phyloP scores from a whole-genome alignment of 2,329 filamentous ascomycete genomes.

The Phoma herbarum region DNA sequence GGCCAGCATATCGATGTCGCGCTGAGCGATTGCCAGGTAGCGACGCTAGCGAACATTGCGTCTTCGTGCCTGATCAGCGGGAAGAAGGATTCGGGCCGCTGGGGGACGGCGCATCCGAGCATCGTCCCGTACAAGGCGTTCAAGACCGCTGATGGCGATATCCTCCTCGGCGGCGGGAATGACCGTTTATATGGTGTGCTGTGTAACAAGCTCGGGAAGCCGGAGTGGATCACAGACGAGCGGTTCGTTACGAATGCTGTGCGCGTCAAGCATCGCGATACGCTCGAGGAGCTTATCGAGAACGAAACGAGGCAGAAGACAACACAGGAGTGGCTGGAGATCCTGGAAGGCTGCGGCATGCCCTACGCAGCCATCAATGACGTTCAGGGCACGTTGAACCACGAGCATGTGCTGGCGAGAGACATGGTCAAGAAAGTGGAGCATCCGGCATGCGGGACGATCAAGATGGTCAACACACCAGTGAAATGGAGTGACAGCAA shows the following conservation, averaged over 20 bases:
- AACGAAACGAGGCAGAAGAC: slow-evolving; percentile 76
- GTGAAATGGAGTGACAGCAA: slow-evolving; percentile 90
- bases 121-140: slow-evolving; percentile 96
- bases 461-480: slow-evolving; percentile 92
- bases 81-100: slow-evolving; percentile 84
- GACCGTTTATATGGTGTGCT: slow-evolving; percentile 69
- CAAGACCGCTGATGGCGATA: slow-evolving; percentile 69
- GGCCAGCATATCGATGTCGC: slow-evolving; percentile 94
- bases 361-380: slow-evolving; percentile 96
- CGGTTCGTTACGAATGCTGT: slow-evolving; percentile 67
- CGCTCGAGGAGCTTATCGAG: slow-evolving; percentile 83
- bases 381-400: slow-evolving; percentile 81
- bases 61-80: slow-evolving; percentile 91
- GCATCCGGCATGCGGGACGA: slow-evolving; percentile 81
- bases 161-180: slow-evolving; percentile 71
- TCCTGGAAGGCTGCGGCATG: slow-evolving; percentile 91
- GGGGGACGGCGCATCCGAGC: slow-evolving; percentile 97
- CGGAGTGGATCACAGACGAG: slow-evolving; percentile 66
- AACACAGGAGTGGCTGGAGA: slow-evolving; percentile 85
- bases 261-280: slow-evolving; percentile 73
- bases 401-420: slow-evolving; percentile 80
- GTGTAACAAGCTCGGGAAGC: slow-evolving; percentile 64
- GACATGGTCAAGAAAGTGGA: slow-evolving; percentile 91
- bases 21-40: slow-evolving; percentile 93
- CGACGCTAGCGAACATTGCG: slow-evolving; percentile 93